Evolutionary conservation across 2,329 filamentous ascomycete species (phyloP), one percentile per base, ranked within the genome.

Genomic region (Aaosphaeria arxii): DNA sequence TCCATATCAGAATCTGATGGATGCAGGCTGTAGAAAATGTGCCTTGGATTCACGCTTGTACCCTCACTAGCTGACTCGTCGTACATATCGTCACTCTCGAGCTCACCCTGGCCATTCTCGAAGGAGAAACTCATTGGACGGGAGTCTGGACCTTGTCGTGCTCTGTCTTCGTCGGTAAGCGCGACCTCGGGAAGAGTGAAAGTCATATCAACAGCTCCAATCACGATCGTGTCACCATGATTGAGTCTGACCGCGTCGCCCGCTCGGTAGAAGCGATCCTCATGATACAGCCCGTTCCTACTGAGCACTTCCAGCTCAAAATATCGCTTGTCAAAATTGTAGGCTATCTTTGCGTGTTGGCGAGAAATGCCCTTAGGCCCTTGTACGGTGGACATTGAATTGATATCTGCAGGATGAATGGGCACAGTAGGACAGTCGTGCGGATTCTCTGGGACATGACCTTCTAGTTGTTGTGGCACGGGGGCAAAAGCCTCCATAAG

Each of bases 361-460:
- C 87, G 77, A 4, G 88, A 91, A 46, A 91, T 91, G 44, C 80
- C 81, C 62, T 87, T 88, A 44, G 87, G 88, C 3, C 82, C 80
- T 51, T 83, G 82, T 43, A 81, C 75, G 5, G 80, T 80, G 2
- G 57, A 58, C 40, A 55, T 54, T 28, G 58, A 58, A 36, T 55
- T 62, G 41, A 69, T 58, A 44, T 65, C 56, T 46, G 67, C 83
- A 4, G 87, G 88, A 65, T 91, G 88, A 40, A 91, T 88, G 32
- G 83, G 82, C 43, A 91, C 78, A 49, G 88, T 79, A 3, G 85
- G 83, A 47, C 84, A 81, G 48, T 84, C 78, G 51, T 80, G 70
- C 0, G 83, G 81, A 28, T 83, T 55, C 42, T 70, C 82, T 1
- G 85, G 83, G 5, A 82, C 77, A 41, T 87, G 73, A 17, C 76